These are phyloP conservation scores for Paraconiothyrium brasiliense DNA, from an alignment of 2,329 filamentous ascomycete genomes.

Conservation along the genomic window DNA sequence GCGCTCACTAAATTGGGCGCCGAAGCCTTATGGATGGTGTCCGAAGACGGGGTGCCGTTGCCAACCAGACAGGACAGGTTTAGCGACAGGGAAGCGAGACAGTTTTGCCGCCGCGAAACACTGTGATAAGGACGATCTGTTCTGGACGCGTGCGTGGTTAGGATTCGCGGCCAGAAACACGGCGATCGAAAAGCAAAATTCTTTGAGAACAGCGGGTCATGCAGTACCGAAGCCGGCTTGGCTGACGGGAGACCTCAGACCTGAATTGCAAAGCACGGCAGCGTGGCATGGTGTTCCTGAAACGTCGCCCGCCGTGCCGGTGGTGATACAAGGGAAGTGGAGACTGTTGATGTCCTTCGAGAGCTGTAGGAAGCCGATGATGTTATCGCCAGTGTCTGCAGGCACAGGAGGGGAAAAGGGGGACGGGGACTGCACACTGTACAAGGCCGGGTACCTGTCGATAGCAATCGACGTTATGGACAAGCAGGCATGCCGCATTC, in stretches of 20 bases:
- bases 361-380: neutral
- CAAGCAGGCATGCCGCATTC: constrained; percentile 4
- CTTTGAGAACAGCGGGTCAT: constrained; percentile 3
- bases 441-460: constrained; percentile 24
- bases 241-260: neutral
- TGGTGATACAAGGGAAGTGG: neutral
- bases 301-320: neutral
- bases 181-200: constrained; percentile 5
- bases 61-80: constrained; percentile 3
- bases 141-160: constrained; percentile 14
- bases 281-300: constrained; percentile 4
- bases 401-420: neutral
- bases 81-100: constrained; percentile 12
- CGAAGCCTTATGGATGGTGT: constrained; percentile 11
- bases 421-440: neutral
- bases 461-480: constrained; percentile 14
- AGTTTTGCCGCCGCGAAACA: constrained; percentile 1
- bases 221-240: constrained; percentile 10
- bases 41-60: constrained; percentile 9
- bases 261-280: constrained; percentile 11
- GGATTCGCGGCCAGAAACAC: neutral
- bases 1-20: constrained; percentile 1
- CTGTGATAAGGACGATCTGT: constrained; percentile 7
- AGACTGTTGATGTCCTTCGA: neutral
- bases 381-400: neutral